phyloP scores from a whole-genome alignment of 148 eudicot species.

The Chenopodium quinoa region DNA sequence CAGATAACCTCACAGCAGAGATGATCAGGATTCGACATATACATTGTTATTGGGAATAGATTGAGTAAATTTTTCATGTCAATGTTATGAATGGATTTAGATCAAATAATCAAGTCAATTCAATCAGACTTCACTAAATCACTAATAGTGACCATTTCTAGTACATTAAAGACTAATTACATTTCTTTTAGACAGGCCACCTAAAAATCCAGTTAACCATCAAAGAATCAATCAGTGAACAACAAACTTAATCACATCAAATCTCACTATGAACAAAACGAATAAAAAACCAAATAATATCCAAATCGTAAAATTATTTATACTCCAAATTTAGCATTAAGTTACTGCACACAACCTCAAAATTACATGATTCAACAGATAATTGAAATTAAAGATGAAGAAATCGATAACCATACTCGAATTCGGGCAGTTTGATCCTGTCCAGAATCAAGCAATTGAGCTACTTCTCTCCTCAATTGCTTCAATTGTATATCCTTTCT shows the following conservation, averaged over 20 bases:
- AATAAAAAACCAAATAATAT: not conserved
- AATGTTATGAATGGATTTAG: no score
- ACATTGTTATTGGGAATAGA: no score
- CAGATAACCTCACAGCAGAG: not conserved
- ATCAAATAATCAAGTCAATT: no score
- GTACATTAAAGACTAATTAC: not conserved
- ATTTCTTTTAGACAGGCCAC: not conserved
- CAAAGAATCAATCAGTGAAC: not conserved
- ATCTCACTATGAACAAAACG: not conserved
- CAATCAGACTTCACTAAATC: not conserved
- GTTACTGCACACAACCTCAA: not conserved
- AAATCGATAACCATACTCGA: constrained; percentile 46
- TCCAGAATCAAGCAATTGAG: constrained; percentile 79
- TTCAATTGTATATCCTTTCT: constrained; percentile 73
- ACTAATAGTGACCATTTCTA: not conserved
- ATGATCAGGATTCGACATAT: no score
- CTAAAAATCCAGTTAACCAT: not conserved
- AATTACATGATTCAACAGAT: not conserved
- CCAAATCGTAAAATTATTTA: not conserved
- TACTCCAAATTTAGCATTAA: not conserved
- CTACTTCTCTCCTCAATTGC: constrained; percentile 73
- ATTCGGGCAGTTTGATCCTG: constrained; percentile 86
- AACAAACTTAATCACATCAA: not conserved
- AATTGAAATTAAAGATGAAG: not conserved
- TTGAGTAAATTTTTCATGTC: no score